Evolutionary conservation across 345 rosid species (phyloP).

Genomic region (Brassica carinata): DNA sequence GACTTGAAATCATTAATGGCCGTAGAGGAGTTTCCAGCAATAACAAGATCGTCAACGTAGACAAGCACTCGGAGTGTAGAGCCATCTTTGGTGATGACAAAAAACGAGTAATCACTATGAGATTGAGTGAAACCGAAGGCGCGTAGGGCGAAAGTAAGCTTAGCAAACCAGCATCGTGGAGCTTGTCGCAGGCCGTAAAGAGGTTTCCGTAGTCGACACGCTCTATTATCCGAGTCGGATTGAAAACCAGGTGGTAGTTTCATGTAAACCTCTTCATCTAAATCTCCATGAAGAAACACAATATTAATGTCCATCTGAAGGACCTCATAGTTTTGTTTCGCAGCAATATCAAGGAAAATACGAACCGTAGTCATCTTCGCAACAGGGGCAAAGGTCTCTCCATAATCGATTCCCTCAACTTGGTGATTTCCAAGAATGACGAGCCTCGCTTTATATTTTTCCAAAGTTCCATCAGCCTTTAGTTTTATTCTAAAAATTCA

Average conservation of each 20-base stretch:
- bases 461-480: neutral
- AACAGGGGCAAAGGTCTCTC: neutral
- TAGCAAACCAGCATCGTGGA: neutral
- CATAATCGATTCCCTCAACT: neutral
- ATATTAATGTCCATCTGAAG: too few relatives aligned
- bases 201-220: too few relatives aligned
- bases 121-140: neutral
- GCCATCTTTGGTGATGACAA: neutral
- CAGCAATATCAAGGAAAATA: too few relatives aligned
- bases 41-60: neutral
- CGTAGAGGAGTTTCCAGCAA: neutral
- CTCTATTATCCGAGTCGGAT: too few relatives aligned
- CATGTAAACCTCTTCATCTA: too few relatives aligned
- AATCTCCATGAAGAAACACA: too few relatives aligned
- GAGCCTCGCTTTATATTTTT: neutral
- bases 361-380: too few relatives aligned
- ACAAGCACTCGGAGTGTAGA: neutral
- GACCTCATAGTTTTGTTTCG: too few relatives aligned
- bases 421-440: neutral
- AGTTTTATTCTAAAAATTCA: neutral
- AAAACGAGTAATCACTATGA: neutral
- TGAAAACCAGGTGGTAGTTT: too few relatives aligned
- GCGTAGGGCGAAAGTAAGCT: neutral
- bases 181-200: neutral
- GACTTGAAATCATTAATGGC: too few relatives aligned